Base-by-base conservation (phyloP, 768 basidiomycete genomes). In the Pseudohyphozyma bogoriensis region DNA sequence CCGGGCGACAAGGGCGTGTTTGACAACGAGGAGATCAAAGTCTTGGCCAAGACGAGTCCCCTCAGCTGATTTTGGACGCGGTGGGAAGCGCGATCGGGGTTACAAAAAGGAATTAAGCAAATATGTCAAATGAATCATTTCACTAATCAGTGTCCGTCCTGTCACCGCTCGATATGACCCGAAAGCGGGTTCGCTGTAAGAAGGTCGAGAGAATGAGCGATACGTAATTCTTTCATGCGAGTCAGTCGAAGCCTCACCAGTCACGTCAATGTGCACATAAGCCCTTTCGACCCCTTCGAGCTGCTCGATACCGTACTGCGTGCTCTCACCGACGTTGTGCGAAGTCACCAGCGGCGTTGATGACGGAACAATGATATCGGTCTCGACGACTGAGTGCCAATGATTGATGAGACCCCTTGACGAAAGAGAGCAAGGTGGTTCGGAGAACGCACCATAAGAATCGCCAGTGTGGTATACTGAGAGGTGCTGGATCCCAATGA, bases 391-490 rank as follows among this genome's bases (percentile, higher is more conserved):
- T 47, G 18, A 5, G 8, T 4, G 4, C 16, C 10, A 26, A 46
- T 20, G 7, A 6, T 46, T n/a, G 9, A 26, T 46, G 9, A 26
- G 45, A 8, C 22, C 10, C 26, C 13, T 26, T 13, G 24, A 24
- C 5, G 45, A 9, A 11, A 24, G 10, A 6, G n/a, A 45, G 44
- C 11, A 20, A n/a, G 20, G 36, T 3, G 26, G 35, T n/a, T n/a
- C n/a, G n/a, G 47, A 29, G 28, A 7, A 51, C 45, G 45, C 16
- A 46, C 45, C 28, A 37, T 55, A 60, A 6, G 59, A 58, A 60
- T 75, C 72, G 9, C 76, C 76, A 15, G 73, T 71, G 59, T 75
- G 71, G 67, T 76, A 77, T 56, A 75, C 70, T 28, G 72, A 72
- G 5, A 75, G 68, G 63, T 70, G 67, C 58, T 73, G 73, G 4